Evolutionary conservation across 2,329 filamentous ascomycete species (phyloP).

Genomic region (Truncatella angustata): DNA sequence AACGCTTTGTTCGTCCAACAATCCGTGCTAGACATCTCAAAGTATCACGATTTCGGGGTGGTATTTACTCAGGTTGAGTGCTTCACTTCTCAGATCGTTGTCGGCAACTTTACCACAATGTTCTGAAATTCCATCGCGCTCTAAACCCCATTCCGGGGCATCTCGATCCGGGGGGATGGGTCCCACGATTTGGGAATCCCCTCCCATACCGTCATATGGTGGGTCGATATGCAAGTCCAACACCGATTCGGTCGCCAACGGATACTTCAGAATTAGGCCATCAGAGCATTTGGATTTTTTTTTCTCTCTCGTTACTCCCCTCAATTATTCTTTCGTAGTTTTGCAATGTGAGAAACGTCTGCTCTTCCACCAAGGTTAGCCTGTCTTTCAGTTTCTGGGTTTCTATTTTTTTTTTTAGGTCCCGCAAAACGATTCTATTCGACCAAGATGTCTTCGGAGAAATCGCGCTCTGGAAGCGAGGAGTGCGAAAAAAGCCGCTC

Average conservation of each 20-base stretch:
- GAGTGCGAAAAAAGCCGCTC: slow-evolving; percentile 1
- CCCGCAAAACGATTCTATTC: neutral
- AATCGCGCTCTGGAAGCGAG: neutral
- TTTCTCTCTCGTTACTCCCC: no score
- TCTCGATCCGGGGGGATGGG: neutral
- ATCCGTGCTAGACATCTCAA: no score
- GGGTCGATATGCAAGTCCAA: slow-evolving; percentile 6
- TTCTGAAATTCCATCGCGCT: no score
- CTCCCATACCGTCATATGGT: slow-evolving; percentile 7
- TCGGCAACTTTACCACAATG: no score
- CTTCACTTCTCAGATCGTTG: no score
- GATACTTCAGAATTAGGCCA: neutral
- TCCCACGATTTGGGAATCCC: neutral
- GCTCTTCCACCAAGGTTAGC: neutral
- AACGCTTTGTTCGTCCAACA: no score
- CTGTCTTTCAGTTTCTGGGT: neutral
- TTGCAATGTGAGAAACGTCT: neutral
- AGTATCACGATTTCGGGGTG: no score
- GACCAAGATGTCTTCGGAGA: neutral
- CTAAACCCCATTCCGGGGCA: no score
- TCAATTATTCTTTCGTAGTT: neutral
- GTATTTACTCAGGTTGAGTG: no score
- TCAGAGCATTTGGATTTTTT: neutral
- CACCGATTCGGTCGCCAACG: neutral
- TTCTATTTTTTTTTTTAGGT: neutral